Conservation (phyloP, 2,329 filamentous ascomycete species). For the Trichothecium sympodiale region DNA sequence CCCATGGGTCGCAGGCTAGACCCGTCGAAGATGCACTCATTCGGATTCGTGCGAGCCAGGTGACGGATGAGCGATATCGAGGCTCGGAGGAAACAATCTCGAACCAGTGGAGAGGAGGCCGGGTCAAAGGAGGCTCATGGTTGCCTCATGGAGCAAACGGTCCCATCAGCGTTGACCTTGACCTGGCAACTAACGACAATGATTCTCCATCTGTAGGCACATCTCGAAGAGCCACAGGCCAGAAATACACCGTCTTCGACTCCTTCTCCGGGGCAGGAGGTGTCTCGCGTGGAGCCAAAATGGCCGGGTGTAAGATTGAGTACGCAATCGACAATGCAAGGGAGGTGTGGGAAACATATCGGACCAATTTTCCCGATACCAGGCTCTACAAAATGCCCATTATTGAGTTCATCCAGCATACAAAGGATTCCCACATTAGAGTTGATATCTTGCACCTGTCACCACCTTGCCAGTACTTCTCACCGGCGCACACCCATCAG, state of each 20-base stretch:
- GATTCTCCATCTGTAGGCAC: neutral
- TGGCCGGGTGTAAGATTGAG: slow-evolving; percentile 43
- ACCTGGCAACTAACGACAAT: slow-evolving; percentile 5
- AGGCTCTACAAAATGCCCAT: slow-evolving; percentile 36
- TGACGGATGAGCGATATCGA: slow-evolving; percentile 16
- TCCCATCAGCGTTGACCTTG: slow-evolving; percentile 12
- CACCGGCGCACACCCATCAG: slow-evolving; percentile 56
- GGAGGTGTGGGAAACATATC: slow-evolving; percentile 46
- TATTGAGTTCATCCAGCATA: slow-evolving; percentile 33
- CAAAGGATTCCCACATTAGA: slow-evolving; percentile 18
- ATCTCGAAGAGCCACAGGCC: slow-evolving; percentile 12
- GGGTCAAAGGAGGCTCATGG: slow-evolving; percentile 21
- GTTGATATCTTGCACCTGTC: slow-evolving; percentile 66
- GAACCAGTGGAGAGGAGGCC: slow-evolving; percentile 19
- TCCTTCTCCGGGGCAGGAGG: slow-evolving; percentile 66
- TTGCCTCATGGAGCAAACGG: slow-evolving; percentile 3
- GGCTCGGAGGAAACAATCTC: slow-evolving; percentile 19
- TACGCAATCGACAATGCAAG: slow-evolving; percentile 54
- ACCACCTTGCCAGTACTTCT: slow-evolving; percentile 69
- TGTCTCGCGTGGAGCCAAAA: slow-evolving; percentile 50
- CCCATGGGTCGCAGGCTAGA: slow-evolving; percentile 10
- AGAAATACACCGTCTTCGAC: slow-evolving; percentile 58
- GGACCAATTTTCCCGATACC: slow-evolving; percentile 42
- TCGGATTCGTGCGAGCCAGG: slow-evolving; percentile 18
- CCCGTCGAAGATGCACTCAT: slow-evolving; percentile 25